Percentiles rank a stretch among this genome's conserved stretches.
Evolutionary conservation across 139 green algal genomes (phyloP).

Genomic region (Micromonas commoda): DNA sequence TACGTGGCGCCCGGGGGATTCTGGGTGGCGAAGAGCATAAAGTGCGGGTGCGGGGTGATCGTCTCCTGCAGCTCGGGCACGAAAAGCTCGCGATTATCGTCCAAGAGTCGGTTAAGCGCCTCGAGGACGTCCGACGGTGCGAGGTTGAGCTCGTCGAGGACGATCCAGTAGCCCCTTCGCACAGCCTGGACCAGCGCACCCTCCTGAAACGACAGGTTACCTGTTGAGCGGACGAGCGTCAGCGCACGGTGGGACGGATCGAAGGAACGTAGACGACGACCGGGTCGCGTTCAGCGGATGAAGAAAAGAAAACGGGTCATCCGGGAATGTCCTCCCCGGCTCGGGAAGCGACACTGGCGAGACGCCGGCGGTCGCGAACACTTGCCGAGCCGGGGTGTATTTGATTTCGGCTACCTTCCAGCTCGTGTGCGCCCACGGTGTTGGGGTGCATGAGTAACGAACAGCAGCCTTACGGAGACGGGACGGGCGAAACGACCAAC

Average conservation of each 20-base stretch:
- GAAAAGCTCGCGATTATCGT: constrained; percentile 97
- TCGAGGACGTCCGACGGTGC: constrained; percentile 72
- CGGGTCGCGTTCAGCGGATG: too few relatives aligned
- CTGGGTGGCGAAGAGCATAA: constrained; percentile 99
- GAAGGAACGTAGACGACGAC: too few relatives aligned
- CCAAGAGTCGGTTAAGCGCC: constrained; percentile 95
- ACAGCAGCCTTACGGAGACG: background rate
- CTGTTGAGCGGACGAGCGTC: too few relatives aligned
- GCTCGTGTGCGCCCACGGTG: background rate
- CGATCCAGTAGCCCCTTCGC: constrained; percentile 83
- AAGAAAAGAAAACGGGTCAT: too few relatives aligned
- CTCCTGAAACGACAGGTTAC: constrained; percentile 75
- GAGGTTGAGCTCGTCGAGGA: constrained; percentile 98
- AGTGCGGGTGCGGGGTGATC: constrained; percentile 89
- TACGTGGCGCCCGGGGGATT: constrained; percentile 84
- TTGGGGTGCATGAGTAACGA: background rate
- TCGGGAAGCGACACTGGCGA: background rate
- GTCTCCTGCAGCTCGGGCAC: constrained; percentile 91
- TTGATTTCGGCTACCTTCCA: background rate
- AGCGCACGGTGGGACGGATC: too few relatives aligned
- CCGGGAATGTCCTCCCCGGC: background rate
- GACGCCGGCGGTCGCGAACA: background rate
- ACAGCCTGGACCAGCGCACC: constrained; percentile 87
- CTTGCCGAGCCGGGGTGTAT: background rate
- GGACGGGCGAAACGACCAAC: too few relatives aligned